Evolutionary conservation across 345 rosid genomes (phyloP).

Genomic region (Eucalyptus cloeziana): DNA sequence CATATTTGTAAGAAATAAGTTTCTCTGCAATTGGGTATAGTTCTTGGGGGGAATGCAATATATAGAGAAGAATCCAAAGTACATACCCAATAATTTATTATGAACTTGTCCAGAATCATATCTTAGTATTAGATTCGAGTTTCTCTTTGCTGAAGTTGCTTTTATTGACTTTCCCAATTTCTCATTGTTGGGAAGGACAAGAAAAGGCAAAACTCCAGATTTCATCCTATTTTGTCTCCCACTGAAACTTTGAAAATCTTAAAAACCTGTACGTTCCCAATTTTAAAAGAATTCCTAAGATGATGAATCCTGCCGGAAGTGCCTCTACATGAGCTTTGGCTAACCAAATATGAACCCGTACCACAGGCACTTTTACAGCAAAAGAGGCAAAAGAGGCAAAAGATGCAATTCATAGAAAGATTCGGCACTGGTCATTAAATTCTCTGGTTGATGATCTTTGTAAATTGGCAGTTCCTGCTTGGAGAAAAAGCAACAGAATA

Average conservation of each 20-base stretch:
- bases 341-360: neutral
- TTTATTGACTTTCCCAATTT: neutral
- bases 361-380: neutral
- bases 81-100: neutral
- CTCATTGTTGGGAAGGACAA: neutral
- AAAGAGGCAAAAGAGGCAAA: conserved; percentile 5
- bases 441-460: neutral
- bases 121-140: neutral
- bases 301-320: neutral
- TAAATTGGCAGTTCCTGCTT: neutral
- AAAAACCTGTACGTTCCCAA: neutral
- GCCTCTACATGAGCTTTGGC: conserved; percentile 3
- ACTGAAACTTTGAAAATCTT: neutral
- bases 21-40: neutral
- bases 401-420: conserved; percentile 2
- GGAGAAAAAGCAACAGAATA: neutral
- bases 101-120: neutral
- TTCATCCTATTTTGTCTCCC: neutral
- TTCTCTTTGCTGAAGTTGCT: neutral
- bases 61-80: neutral
- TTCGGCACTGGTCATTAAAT: neutral
- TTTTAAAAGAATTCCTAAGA: conserved; percentile 3
- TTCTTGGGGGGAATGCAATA: neutral
- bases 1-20: neutral
- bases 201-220: neutral